Percentiles rank a stretch among this genome's conserved stretches.
Conservation (phyloP, 2,329 filamentous ascomycete genomes). For the Sporothrix brunneoviolacea region DNA sequence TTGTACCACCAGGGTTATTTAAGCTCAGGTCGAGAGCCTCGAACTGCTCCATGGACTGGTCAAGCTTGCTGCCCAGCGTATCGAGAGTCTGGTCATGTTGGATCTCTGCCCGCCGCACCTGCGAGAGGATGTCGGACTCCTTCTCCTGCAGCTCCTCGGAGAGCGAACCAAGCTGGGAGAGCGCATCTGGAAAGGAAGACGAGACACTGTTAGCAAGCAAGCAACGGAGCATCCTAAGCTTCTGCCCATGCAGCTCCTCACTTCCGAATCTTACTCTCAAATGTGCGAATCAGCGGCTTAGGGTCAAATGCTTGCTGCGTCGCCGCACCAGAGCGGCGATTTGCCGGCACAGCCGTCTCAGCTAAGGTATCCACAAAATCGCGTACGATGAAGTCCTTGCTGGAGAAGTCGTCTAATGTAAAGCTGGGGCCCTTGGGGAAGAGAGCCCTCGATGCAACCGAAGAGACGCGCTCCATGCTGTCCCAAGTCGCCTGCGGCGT, state of each 20-base stretch:
- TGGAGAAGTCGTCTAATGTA: slow-evolving; percentile 80
- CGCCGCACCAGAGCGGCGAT: slow-evolving; percentile 66
- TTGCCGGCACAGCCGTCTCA: slow-evolving; percentile 71
- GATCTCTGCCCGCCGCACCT: slow-evolving; percentile 82
- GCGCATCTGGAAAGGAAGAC: slow-evolving; percentile 39
- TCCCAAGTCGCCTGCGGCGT: background rate
- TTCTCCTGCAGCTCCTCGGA: slow-evolving; percentile 80
- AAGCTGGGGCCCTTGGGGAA: slow-evolving; percentile 77
- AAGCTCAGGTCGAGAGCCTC: slow-evolving; percentile 81
- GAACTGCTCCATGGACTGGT: slow-evolving; percentile 87
- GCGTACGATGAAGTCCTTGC: slow-evolving; percentile 92
- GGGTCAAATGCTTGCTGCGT: slow-evolving; percentile 72
- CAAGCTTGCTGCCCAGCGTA: slow-evolving; percentile 79
- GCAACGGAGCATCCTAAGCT: too few species aligned
- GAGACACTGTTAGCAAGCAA: slow-evolving; percentile 21
- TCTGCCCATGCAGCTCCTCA: too few species aligned
- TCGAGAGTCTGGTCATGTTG: slow-evolving; percentile 90
- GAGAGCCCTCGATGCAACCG: slow-evolving; percentile 53
- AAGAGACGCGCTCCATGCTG: slow-evolving; percentile 35
- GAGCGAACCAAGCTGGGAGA: slow-evolving; percentile 62
- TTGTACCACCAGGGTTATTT: slow-evolving; percentile 47
- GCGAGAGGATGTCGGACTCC: slow-evolving; percentile 84
- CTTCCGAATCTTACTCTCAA: slow-evolving; percentile 76
- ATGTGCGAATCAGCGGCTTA: slow-evolving; percentile 91
- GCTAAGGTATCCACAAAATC: slow-evolving; percentile 94